Evolutionary conservation across 2,329 filamentous ascomycete species (phyloP).

Genomic region (Microcyclosporella mali): DNA sequence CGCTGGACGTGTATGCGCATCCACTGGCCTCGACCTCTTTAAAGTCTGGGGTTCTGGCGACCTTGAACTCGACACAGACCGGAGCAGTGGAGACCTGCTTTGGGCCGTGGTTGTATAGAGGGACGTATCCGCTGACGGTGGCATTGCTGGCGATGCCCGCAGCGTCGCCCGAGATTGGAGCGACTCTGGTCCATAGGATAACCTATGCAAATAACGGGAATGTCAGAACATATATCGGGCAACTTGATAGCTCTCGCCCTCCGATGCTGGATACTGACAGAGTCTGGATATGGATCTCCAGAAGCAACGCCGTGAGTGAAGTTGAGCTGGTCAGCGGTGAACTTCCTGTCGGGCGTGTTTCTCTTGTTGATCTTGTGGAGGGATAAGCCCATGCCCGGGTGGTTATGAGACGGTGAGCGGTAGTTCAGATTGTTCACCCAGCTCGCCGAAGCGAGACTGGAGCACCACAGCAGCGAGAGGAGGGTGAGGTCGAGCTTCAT

Average conservation of each 20-base stretch:
- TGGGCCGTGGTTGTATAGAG: constrained; percentile 50
- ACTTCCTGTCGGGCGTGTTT: constrained; percentile 39
- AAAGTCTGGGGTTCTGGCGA: constrained; percentile 47
- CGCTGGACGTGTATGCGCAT: constrained; percentile 61
- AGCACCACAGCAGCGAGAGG: constrained; percentile 9
- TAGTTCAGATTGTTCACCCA: constrained; percentile 57
- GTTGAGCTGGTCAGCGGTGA: constrained; percentile 45
- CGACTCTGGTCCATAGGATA: constrained; percentile 39
- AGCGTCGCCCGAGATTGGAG: constrained; percentile 31
- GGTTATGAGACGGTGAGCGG: constrained; percentile 58
- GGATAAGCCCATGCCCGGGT: constrained; percentile 58
- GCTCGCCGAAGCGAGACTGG: constrained; percentile 15
- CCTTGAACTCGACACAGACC: constrained; percentile 61
- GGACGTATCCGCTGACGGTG: constrained; percentile 52
- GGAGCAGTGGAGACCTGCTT: constrained; percentile 54
- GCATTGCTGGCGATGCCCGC: constrained; percentile 37
- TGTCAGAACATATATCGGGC: too few species aligned
- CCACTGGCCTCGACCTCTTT: constrained; percentile 50
- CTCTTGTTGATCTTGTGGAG: constrained; percentile 56
- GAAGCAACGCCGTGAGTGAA: constrained; percentile 54
- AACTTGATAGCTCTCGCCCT: too few species aligned
- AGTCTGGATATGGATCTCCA: constrained; percentile 42
- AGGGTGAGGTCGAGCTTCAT: constrained; percentile 13
- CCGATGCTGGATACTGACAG: too few species aligned
- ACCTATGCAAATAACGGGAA: too few species aligned